Evolutionary conservation across 805 yeast genomes (phyloP).

Genomic region (Metschnikowia gruessii): DNA sequence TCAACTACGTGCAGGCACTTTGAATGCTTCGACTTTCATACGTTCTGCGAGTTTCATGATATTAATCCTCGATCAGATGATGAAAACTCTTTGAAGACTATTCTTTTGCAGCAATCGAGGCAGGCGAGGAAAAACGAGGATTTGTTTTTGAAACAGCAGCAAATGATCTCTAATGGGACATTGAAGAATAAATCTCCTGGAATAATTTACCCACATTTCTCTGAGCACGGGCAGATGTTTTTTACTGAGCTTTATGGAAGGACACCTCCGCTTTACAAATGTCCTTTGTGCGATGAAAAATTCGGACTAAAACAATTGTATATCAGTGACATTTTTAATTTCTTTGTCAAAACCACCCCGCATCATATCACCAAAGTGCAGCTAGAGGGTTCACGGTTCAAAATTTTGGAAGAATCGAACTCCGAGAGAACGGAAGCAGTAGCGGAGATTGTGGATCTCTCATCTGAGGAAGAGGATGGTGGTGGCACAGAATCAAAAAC

Average conservation of each 20-base stretch:
- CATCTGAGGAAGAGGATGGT: slow-evolving; percentile 29
- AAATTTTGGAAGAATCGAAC: slow-evolving; percentile 29
- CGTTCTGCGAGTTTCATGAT: slow-evolving; percentile 38
- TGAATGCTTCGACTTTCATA: slow-evolving; percentile 45
- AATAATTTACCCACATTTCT: slow-evolving; percentile 16
- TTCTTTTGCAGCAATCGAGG: slow-evolving; percentile 27
- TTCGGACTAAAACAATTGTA: slow-evolving; percentile 34
- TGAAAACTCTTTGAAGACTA: slow-evolving; percentile 22
- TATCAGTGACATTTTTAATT: slow-evolving; percentile 41
- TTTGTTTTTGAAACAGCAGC: slow-evolving; percentile 16
- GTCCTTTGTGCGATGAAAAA: slow-evolving; percentile 39
- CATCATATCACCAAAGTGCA: slow-evolving; percentile 33
- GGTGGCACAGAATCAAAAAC: slow-evolving; percentile 4
- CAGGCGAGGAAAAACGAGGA: slow-evolving; percentile 20
- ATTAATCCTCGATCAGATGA: slow-evolving; percentile 28
- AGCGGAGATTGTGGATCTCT: slow-evolving; percentile 28
- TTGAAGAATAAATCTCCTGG: slow-evolving; percentile 13
- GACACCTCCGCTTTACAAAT: slow-evolving; percentile 32
- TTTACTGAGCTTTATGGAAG: slow-evolving; percentile 16
- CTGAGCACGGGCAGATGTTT: slow-evolving; percentile 22
- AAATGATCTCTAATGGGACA: slow-evolving; percentile 11
- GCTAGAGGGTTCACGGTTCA: slow-evolving; percentile 34
- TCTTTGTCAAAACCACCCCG: slow-evolving; percentile 41
- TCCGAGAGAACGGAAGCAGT: slow-evolving; percentile 14
- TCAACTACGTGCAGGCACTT: slow-evolving; percentile 38